Percentiles rank a stretch among this genome's conserved stretches.
Conservation (phyloP, 768 basidiomycete genomes). For the Tricholoma flavovirens region DNA sequence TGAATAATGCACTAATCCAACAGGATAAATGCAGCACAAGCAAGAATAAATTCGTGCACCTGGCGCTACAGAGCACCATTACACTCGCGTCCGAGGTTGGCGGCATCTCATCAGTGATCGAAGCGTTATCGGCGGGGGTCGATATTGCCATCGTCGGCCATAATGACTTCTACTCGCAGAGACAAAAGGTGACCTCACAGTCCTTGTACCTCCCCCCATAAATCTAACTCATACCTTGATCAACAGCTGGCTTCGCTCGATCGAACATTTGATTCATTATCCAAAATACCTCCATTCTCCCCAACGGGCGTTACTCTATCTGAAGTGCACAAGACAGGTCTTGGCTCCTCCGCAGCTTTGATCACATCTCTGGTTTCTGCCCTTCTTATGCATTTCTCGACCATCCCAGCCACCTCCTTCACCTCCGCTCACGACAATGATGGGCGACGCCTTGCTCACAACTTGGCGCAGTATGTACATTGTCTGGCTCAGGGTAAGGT, state of each 20-base stretch:
- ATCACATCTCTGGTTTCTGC: slow-evolving; percentile 92
- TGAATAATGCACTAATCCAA: slow-evolving; percentile 8
- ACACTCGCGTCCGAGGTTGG: slow-evolving; percentile 58
- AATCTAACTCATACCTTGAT: slow-evolving; percentile 1
- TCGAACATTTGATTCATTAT: slow-evolving; percentile 56
- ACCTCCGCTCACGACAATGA: slow-evolving; percentile 35
- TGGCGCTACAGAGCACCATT: slow-evolving; percentile 78
- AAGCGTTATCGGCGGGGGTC: slow-evolving; percentile 47
- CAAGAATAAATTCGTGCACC: slow-evolving; percentile 89
- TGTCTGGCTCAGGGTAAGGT: slow-evolving; percentile 98
- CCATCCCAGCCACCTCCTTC: slow-evolving; percentile 51
- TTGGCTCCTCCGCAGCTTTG: slow-evolving; percentile 94
- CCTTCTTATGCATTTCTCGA: slow-evolving; percentile 69
- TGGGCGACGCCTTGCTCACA: slow-evolving; percentile 71
- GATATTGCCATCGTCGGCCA: slow-evolving; percentile 84
- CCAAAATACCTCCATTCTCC: slow-evolving; percentile 70
- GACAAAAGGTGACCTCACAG: slow-evolving; percentile 54
- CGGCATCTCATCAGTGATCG: slow-evolving; percentile 35
- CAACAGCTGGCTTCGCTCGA: slow-evolving; percentile 55
- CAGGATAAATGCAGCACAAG: slow-evolving; percentile 29
- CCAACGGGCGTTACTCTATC: slow-evolving; percentile 61
- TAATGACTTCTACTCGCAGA: slow-evolving; percentile 98
- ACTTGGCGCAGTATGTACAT: slow-evolving; percentile 90
- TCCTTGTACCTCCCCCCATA: neutral
- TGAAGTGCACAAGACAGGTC: slow-evolving; percentile 95